Evolutionary conservation across 768 basidiomycete genomes (phyloP).

Genomic region (Kwoniella bestiolae): DNA sequence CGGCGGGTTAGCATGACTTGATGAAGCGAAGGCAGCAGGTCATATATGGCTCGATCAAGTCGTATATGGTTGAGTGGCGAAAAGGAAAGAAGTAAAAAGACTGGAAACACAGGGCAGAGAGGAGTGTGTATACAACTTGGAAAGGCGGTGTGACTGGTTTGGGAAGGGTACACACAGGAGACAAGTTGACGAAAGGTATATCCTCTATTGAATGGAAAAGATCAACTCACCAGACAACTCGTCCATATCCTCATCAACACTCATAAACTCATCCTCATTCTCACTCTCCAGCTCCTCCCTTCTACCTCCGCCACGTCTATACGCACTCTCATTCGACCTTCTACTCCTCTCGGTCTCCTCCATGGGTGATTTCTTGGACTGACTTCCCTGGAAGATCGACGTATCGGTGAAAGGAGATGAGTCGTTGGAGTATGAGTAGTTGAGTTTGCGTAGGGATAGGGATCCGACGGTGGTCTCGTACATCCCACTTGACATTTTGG

Average conservation of each 20-base stretch:
- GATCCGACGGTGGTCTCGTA: slow-evolving; percentile 24
- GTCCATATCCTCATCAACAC: slow-evolving; percentile 42
- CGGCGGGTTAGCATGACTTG: not conserved
- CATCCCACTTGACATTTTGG: slow-evolving; percentile 17
- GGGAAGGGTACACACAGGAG: not conserved
- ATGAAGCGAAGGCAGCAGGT: not conserved
- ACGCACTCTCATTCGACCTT: not conserved
- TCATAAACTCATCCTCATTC: slow-evolving; percentile 16
- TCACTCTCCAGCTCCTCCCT: slow-evolving; percentile 19
- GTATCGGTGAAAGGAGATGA: slow-evolving; percentile 12
- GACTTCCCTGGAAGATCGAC: not conserved
- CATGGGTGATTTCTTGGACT: not conserved
- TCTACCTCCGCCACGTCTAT: not conserved
- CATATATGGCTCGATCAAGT: not conserved
- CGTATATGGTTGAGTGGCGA: not conserved
- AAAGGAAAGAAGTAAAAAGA: not conserved
- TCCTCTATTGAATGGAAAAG: not conserved
- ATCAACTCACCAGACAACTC: slow-evolving; percentile 45
- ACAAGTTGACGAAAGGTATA: not conserved
- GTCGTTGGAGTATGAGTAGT: slow-evolving; percentile 12
- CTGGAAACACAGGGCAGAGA: not conserved
- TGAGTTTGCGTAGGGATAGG: slow-evolving; percentile 1
- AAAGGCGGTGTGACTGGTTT: not conserved
- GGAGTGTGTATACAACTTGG: not conserved
- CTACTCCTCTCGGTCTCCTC: not conserved